phyloP scores from a whole-genome alignment of 2,329 filamentous ascomycete genomes.

The Aureobasidium sp. region DNA sequence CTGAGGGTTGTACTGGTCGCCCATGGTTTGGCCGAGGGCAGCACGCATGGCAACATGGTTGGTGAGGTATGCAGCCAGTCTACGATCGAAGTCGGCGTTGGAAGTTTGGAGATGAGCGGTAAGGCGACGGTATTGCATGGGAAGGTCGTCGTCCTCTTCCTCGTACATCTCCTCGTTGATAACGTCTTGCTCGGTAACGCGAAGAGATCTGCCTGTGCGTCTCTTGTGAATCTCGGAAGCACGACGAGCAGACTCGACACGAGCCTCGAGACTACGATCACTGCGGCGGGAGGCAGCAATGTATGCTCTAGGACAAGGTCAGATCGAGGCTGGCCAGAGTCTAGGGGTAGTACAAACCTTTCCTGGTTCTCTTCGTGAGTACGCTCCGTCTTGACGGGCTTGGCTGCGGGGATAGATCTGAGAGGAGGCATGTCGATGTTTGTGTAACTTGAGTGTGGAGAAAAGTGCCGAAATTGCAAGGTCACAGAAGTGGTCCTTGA shows the following conservation, averaged over 20 bases:
- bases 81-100: constrained; percentile 55
- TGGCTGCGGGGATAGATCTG: constrained; percentile 34
- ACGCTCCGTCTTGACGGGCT: constrained; percentile 58
- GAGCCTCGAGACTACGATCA: constrained; percentile 79
- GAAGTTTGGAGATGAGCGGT: constrained; percentile 56
- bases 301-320: constrained; percentile 58
- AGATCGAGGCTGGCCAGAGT: neutral
- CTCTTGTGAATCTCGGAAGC: constrained; percentile 89
- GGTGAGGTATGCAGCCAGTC: constrained; percentile 53
- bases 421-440: constrained; percentile 26
- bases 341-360: constrained; percentile 37
- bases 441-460: neutral
- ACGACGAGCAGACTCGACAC: constrained; percentile 77
- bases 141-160: constrained; percentile 79
- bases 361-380: constrained; percentile 79
- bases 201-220: constrained; percentile 73
- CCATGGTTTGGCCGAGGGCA: constrained; percentile 41
- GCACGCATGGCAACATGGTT: constrained; percentile 52
- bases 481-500: neutral
- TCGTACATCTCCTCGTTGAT: constrained; percentile 94
- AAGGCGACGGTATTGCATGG: constrained; percentile 58
- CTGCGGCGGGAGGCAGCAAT: constrained; percentile 83
- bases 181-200: constrained; percentile 80
- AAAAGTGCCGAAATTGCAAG: neutral
- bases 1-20: constrained; percentile 33